phyloP scores from a whole-genome alignment of 2,329 filamentous ascomycete species.

The Nemania sp. region DNA sequence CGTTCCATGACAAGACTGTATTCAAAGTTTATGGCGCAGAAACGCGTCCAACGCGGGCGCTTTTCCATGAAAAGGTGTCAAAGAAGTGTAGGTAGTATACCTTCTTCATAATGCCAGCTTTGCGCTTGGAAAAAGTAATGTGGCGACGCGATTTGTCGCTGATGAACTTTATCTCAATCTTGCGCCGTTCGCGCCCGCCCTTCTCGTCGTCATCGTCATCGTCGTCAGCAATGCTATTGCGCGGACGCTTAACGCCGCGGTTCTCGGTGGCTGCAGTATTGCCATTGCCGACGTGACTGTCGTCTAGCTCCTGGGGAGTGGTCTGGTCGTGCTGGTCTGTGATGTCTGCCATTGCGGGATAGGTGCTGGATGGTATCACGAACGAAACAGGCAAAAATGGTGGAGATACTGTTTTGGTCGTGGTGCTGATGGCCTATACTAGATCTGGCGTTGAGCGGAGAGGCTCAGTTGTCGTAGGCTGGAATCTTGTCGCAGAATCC shows the following conservation, averaged over 20 bases:
- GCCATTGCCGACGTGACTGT: conserved; percentile 76
- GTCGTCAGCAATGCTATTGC: conserved; percentile 82
- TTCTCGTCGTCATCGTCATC: conserved; percentile 98
- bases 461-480: conserved; percentile 51
- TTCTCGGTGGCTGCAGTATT: conserved; percentile 66
- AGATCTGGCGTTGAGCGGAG: conserved; percentile 64
- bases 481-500: conserved; percentile 56
- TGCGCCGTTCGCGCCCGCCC: conserved; percentile 94
- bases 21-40: neutral
- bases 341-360: conserved; percentile 72
- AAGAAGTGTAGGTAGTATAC: conserved; percentile 56
- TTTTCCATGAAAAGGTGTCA: conserved; percentile 21
- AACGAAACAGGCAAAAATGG: conserved; percentile 57
- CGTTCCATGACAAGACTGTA: conserved; percentile 28
- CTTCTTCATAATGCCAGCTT: conserved; percentile 99
- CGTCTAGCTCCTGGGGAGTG: conserved; percentile 74
- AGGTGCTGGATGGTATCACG: conserved; percentile 49
- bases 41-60: conserved; percentile 27
- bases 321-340: conserved; percentile 77
- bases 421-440: conserved; percentile 70
- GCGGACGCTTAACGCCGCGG: conserved; percentile 88
- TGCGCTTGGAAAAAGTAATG: conserved; percentile 99
- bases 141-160: conserved; percentile 99
- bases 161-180: conserved; percentile 99
- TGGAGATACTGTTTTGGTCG: conserved; percentile 69